A percentile compares a stretch with the other conserved stretches of the same genome.
Conservation (phyloP, 495 filamentous ascomycete genomes). For the Aspergillus conjunctus region DNA sequence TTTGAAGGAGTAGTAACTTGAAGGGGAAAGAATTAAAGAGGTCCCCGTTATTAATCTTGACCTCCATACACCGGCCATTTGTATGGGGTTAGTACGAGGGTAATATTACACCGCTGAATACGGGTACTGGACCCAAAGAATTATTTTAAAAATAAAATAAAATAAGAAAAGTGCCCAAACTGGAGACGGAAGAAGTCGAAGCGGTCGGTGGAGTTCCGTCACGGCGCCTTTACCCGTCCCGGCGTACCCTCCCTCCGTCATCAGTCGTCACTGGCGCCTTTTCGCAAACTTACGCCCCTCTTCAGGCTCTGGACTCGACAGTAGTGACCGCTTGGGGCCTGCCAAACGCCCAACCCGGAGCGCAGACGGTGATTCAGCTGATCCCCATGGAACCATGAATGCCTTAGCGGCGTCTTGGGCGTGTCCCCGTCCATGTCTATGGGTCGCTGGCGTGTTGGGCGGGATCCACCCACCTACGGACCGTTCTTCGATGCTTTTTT, state of each 20-base stretch:
- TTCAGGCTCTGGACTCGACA: constrained; percentile 28
- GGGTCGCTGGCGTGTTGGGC: constrained; percentile 41
- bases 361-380: constrained; percentile 35
- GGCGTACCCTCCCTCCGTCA: constrained; percentile 30
- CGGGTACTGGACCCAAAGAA: background rate
- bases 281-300: constrained; percentile 25
- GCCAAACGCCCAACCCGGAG: constrained; percentile 33
- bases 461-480: constrained; percentile 27
- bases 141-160: constrained; percentile 6
- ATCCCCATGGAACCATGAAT: constrained; percentile 34
- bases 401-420: constrained; percentile 30
- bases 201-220: constrained; percentile 28
- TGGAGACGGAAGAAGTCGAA: constrained; percentile 29
- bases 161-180: constrained; percentile 15
- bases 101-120: constrained; percentile 3
- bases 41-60: background rate
- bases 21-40: constrained; percentile 11
- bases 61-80: background rate
- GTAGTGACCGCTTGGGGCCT: constrained; percentile 19
- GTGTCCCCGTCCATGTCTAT: constrained; percentile 44
- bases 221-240: constrained; percentile 37
- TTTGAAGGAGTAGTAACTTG: constrained; percentile 1
- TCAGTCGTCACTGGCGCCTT: constrained; percentile 26
- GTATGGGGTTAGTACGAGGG: constrained; percentile 2
- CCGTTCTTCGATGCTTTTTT: constrained; percentile 29